Evolutionary conservation across 805 yeast genomes (phyloP).

Genomic region (Kregervanrija delftensis): DNA sequence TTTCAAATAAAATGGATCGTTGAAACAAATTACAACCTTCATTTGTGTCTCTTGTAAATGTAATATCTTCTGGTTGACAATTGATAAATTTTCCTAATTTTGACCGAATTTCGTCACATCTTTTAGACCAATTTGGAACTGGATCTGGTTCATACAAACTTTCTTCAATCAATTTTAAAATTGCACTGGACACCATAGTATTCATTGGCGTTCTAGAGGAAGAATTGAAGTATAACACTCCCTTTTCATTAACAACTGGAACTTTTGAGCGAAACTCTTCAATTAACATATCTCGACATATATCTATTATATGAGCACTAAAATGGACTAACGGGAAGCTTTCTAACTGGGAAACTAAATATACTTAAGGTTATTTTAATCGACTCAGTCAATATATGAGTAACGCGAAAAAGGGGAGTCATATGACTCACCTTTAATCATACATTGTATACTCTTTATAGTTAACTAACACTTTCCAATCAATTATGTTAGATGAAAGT

Average conservation of each 20-base stretch:
- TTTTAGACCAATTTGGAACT: constrained; percentile 1
- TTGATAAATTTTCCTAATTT: constrained; percentile 1
- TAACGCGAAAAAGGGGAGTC: not conserved
- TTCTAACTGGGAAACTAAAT: too few species aligned
- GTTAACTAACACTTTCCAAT: too few species aligned
- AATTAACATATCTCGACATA: not conserved
- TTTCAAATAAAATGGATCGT: constrained; percentile 1
- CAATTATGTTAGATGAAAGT: too few species aligned
- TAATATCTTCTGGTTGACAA: constrained; percentile 1
- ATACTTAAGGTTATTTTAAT: not conserved
- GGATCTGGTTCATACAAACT: not conserved
- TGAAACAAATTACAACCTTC: constrained; percentile 6
- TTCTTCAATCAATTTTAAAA: not conserved
- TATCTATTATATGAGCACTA: too few species aligned
- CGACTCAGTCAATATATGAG: not conserved
- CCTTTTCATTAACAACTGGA: not conserved
- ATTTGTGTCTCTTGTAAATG: constrained; percentile 7
- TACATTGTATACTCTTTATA: not conserved
- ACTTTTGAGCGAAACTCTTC: not conserved
- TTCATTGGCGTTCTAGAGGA: not conserved
- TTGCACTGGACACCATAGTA: not conserved
- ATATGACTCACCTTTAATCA: not conserved
- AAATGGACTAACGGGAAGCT: too few species aligned
- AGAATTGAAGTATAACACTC: not conserved
- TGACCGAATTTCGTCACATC: not conserved